These are phyloP conservation scores for Stagonosporopsis vannaccii DNA, from an alignment of 2,329 filamentous ascomycete genomes.

Conservation along the genomic window DNA sequence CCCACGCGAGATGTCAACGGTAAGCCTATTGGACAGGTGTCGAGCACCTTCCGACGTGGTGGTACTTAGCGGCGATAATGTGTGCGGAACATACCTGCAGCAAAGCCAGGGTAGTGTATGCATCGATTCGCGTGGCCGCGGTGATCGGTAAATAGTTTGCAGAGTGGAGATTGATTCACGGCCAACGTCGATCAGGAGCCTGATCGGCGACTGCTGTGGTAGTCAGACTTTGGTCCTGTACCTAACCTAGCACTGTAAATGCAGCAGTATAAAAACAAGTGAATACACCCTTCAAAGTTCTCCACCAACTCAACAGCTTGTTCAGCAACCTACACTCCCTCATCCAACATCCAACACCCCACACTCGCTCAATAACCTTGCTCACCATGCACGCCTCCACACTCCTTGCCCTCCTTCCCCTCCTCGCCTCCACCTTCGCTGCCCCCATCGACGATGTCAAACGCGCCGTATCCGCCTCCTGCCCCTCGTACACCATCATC, in stretches of 20 bases:
- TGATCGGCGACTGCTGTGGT: background rate
- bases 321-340: background rate
- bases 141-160: background rate
- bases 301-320: background rate
- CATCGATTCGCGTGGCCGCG: background rate
- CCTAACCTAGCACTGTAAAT: background rate
- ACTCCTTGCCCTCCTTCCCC: slow-evolving; percentile 14
- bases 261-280: slow-evolving; percentile 6
- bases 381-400: slow-evolving; percentile 24
- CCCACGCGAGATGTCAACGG: background rate
- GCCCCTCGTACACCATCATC: slow-evolving; percentile 34
- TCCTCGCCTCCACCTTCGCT: slow-evolving; percentile 20
- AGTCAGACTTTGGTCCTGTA: background rate
- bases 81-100: background rate
- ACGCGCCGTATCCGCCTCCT: slow-evolving; percentile 20
- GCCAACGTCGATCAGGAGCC: slow-evolving; percentile 1
- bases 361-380: background rate
- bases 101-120: background rate
- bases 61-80: background rate
- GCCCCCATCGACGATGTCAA: slow-evolving; percentile 18
- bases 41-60: background rate
- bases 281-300: background rate
- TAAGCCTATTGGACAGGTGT: slow-evolving; percentile 1
- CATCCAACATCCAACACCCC: background rate
- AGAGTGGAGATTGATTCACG: background rate